Evolutionary conservation across 768 basidiomycete species (phyloP).

Genomic region (Dendrothele bispora): DNA sequence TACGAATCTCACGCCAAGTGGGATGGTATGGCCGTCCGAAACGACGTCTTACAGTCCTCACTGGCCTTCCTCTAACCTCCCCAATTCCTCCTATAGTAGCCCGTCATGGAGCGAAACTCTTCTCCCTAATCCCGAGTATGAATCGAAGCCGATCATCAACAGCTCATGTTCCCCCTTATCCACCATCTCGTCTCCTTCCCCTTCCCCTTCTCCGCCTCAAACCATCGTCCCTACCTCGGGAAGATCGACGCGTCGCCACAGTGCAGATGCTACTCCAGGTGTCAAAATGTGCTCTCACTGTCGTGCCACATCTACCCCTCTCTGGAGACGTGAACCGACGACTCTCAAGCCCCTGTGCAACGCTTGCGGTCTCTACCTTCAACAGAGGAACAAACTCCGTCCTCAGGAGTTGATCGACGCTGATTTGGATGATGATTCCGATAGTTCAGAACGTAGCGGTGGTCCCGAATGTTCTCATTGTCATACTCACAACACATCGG

Average conservation of each 20-base stretch:
- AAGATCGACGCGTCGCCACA: background rate
- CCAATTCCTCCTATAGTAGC: background rate
- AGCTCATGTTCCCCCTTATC: constrained; percentile 4
- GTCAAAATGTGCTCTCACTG: constrained; percentile 12
- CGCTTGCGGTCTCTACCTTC: constrained; percentile 15
- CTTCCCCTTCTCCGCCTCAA: constrained; percentile 3
- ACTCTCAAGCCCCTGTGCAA: constrained; percentile 14
- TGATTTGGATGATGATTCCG: constrained; percentile 9
- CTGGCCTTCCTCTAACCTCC: background rate
- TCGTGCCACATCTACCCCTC: constrained; percentile 13
- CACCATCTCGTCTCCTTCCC: constrained; percentile 8
- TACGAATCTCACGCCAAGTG: background rate
- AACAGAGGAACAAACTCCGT: constrained; percentile 14
- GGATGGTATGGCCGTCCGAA: background rate
- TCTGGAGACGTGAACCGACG: constrained; percentile 13
- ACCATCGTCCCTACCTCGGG: background rate
- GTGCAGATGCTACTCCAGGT: background rate
- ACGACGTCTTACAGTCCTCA: background rate
- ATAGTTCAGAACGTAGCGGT: background rate
- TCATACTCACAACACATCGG: constrained; percentile 10
- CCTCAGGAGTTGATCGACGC: constrained; percentile 17
- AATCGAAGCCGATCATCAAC: constrained; percentile 2
- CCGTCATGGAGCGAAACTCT: background rate
- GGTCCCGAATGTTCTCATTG: constrained; percentile 14
- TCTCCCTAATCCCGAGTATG: background rate